Percentiles rank a stretch among this genome's conserved stretches.
These are phyloP conservation scores for Mimosa pudica DNA, from an alignment of 306 rosid species.

Conservation along the genomic window DNA sequence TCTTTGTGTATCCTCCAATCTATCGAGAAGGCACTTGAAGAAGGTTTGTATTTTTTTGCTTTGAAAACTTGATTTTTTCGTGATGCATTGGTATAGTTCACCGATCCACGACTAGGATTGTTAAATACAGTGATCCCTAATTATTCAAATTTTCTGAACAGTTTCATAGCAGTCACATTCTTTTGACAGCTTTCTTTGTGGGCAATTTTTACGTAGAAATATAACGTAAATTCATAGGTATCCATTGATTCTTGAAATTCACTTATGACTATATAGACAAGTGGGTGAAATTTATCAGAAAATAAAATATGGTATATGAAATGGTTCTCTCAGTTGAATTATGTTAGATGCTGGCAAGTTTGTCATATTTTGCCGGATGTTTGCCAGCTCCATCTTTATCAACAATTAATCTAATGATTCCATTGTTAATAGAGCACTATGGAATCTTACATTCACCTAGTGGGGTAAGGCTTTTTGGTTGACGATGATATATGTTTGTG, in stretches of 20 bases:
- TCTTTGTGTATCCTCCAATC: constrained; percentile 54
- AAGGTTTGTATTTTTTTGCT: constrained; percentile 43
- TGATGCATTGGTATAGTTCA: not conserved
- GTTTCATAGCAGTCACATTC: not conserved
- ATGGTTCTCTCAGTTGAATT: not conserved
- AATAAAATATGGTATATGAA: not conserved
- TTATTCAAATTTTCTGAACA: not conserved
- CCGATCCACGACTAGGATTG: not conserved
- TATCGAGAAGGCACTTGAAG: constrained; percentile 56
- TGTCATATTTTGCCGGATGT: too few relatives aligned
- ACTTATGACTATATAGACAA: not conserved
- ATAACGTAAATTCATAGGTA: too few relatives aligned
- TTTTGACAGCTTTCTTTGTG: not conserved
- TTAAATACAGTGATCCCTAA: not conserved
- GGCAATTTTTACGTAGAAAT: not conserved
- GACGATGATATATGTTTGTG: too few relatives aligned
- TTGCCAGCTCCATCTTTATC: too few relatives aligned
- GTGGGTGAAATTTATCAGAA: not conserved
- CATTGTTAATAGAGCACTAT: too few relatives aligned
- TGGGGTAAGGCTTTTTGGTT: too few relatives aligned
- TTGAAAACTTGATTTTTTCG: not conserved
- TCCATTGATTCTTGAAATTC: not conserved
- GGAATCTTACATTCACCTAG: too few relatives aligned
- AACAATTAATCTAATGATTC: too few relatives aligned
- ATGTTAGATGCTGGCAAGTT: too few relatives aligned